A percentile compares a stretch with the other conserved stretches of the same genome.
Conservation (phyloP, 371 early-diverging fungal species). For the Coemansia sp. region DNA sequence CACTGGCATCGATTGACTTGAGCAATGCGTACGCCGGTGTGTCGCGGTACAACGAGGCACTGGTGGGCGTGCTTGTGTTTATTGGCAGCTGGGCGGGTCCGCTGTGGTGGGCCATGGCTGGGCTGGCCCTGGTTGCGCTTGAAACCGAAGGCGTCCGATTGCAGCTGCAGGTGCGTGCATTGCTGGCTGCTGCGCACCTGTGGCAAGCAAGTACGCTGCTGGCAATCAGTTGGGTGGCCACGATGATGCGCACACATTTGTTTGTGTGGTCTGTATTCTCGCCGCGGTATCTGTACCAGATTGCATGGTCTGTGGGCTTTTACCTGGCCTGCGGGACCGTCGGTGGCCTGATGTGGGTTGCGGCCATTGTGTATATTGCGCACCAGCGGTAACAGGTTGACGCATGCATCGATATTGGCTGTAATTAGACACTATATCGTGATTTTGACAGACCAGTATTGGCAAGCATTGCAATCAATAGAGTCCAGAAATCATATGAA, state of each 20-base stretch:
- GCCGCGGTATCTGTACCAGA: constrained; percentile 76
- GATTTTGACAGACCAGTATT: no score
- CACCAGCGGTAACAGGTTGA: neutral
- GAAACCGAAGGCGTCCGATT: neutral
- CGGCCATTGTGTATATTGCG: neutral
- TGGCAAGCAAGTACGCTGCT: constrained; percentile 58
- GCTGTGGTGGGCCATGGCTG: constrained; percentile 56
- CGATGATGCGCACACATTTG: constrained; percentile 66
- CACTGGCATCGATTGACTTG: constrained; percentile 74
- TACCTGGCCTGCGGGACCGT: constrained; percentile 20
- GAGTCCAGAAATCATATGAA: no score
- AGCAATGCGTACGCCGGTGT: constrained; percentile 78
- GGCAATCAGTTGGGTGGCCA: constrained; percentile 63
- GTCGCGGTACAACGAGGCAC: constrained; percentile 58
- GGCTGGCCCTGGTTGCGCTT: constrained; percentile 7
- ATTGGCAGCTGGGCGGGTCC: constrained; percentile 70
- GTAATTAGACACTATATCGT: no score
- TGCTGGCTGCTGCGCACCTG: constrained; percentile 52
- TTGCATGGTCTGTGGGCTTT: constrained; percentile 58
- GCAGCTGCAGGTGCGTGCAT: constrained; percentile 20
- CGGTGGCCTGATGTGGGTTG: constrained; percentile 29
- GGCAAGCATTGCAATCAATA: no score
- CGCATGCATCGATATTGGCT: no score
- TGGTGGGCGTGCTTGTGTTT: constrained; percentile 69
- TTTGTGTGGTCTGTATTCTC: constrained; percentile 88